These are phyloP conservation scores for Calonectria hongkongensis DNA, from an alignment of 2,329 filamentous ascomycete genomes.

Conservation along the genomic window DNA sequence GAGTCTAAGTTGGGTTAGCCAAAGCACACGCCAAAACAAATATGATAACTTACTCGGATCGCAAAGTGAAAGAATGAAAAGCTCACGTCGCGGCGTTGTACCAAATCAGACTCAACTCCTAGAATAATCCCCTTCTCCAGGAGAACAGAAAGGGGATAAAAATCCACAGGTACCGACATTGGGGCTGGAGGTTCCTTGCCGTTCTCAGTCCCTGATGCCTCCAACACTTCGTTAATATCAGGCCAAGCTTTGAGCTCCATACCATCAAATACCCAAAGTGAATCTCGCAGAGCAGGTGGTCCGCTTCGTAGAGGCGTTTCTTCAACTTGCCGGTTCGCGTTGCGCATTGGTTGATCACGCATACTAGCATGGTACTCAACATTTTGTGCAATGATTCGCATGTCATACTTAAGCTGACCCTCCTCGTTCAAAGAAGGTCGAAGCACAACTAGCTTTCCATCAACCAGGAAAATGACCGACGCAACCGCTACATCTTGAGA, in stretches of 20 bases:
- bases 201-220: conserved; percentile 79
- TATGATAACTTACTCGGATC: conserved; percentile 80
- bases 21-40: background rate
- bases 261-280: conserved; percentile 96
- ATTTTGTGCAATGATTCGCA: conserved; percentile 96
- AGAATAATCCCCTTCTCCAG: conserved; percentile 93
- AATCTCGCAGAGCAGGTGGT: conserved; percentile 81
- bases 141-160: conserved; percentile 92
- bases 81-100: conserved; percentile 92
- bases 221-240: conserved; percentile 88
- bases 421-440: conserved; percentile 89
- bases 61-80: conserved; percentile 94
- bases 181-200: conserved; percentile 82
- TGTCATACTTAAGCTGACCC: conserved; percentile 95
- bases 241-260: conserved; percentile 91
- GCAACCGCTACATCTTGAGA: conserved; percentile 96
- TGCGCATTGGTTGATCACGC: conserved; percentile 82
- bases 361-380: conserved; percentile 96
- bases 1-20: conserved; percentile 75
- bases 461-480: conserved; percentile 96
- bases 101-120: conserved; percentile 92
- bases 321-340: conserved; percentile 54
- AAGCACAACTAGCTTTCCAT: conserved; percentile 94
- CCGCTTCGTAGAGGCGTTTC: conserved; percentile 52
- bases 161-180: conserved; percentile 90